Base-by-base conservation (phyloP, 805 yeast species). In the Sugiyamaella floridensis region DNA sequence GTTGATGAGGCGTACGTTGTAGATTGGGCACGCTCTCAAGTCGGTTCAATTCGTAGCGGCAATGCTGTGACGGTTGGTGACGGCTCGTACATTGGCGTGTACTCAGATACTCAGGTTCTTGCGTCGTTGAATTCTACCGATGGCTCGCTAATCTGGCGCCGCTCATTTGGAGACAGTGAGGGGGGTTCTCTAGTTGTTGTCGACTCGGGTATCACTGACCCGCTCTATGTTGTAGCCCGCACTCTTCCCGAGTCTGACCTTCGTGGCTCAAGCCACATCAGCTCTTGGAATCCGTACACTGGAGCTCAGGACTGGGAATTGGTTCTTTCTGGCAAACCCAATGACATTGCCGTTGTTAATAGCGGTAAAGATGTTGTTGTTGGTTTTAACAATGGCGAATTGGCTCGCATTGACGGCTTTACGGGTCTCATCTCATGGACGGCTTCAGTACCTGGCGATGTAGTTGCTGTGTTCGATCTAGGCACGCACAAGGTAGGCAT, bases 1-100 rank as follows among this genome's bases (percentile, higher is more conserved):
- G 54, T 58, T 3, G 72, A 69, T 44, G 71, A 68, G 43, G 71
- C 68, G 4, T 63, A 54, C 45, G 43, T 43, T 2, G 60, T 64
- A 10, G 73, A 70, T 56, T 67, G 71, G 71, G 64, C 58, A 12
- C 22, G 46, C 7, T 53, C 55, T 5, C 52, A 55, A 1, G 37
- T 68, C 6, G 73, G 73, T 32, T 14, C 37, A 5, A 41, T 53
- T 15, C 48, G 40, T 26, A 42, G 43, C 26, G 48, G 16, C 29
- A 41, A 51, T 20, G 32, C 52, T 10, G 40, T 49, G 2, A 40
- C 28, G 4, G 57, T 63, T 1, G 55, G 47, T 3, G 50, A 49
- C 19, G 51, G 57, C 10, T 56, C 46, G 43, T 11, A 43, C 16
- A 34, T 48, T n/a, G 52, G 63, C n/a, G 56, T 59, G 18, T 51